These are phyloP conservation scores for Thelonectria blattea DNA, from an alignment of 2,329 filamentous ascomycete genomes.

Conservation along the genomic window DNA sequence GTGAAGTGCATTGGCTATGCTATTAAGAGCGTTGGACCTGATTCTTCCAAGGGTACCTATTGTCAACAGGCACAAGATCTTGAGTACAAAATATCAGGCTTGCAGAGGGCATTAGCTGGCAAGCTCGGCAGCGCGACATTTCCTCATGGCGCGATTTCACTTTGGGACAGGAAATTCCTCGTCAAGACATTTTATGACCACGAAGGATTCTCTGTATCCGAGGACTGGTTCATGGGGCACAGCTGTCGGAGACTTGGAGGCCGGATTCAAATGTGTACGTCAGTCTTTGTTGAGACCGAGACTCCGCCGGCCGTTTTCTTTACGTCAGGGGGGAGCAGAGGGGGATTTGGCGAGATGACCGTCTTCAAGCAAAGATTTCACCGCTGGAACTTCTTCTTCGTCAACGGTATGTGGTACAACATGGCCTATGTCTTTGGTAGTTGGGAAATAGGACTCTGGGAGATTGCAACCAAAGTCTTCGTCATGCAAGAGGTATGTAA, in stretches of 20 bases:
- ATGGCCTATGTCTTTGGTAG: conserved; percentile 16
- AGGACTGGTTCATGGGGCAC: conserved; percentile 24
- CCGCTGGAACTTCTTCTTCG: conserved; percentile 25
- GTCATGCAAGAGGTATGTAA: conserved; percentile 18
- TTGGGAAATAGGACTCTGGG: conserved; percentile 17
- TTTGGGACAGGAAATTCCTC: conserved; percentile 20
- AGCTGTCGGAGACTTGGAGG: conserved; percentile 14
- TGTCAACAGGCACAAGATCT: conserved; percentile 22
- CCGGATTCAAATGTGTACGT: conserved; percentile 23
- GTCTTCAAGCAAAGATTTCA: conserved; percentile 22
- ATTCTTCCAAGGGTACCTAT: conserved; percentile 12
- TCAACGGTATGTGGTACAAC: conserved; percentile 19
- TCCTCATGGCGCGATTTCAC: conserved; percentile 19
- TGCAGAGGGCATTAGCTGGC: conserved; percentile 9
- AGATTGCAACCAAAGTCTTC: conserved; percentile 17
- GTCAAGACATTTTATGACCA: conserved; percentile 20
- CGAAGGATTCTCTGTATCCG: conserved; percentile 17
- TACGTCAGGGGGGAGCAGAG: conserved; percentile 9
- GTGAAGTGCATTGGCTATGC: conserved; percentile 22
- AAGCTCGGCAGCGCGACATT: conserved; percentile 17
- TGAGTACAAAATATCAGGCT: conserved; percentile 23
- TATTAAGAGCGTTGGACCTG: conserved; percentile 23
- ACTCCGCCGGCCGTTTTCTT: conserved; percentile 21
- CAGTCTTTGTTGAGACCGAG: conserved; percentile 22
- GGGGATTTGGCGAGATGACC: conserved; percentile 22